These are phyloP conservation scores for Venturia pyrina DNA, from an alignment of 2,329 filamentous ascomycete genomes.

Conservation along the genomic window DNA sequence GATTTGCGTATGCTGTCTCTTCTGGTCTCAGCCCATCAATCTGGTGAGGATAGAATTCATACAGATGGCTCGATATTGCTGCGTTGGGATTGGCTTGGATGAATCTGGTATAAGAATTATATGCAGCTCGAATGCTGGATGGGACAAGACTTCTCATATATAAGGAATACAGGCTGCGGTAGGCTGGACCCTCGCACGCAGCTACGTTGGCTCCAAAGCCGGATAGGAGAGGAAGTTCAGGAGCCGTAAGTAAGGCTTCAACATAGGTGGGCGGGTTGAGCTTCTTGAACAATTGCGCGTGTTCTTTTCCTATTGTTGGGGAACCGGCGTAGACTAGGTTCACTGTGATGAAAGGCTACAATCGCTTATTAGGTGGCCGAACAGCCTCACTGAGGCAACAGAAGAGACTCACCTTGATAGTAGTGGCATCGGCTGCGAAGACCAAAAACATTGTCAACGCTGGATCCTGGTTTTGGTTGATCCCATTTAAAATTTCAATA, in stretches of 20 bases:
- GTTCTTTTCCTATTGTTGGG: not conserved
- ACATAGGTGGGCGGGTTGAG: not conserved
- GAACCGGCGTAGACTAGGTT: conserved; percentile 8
- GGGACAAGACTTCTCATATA: not conserved
- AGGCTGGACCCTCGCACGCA: not conserved
- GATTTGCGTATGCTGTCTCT: too few relatives aligned
- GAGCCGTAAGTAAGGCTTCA: not conserved
- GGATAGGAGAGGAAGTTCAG: not conserved
- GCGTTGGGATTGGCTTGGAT: too few relatives aligned
- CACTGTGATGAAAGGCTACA: not conserved
- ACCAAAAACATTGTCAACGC: too few relatives aligned
- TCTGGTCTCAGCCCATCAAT: too few relatives aligned
- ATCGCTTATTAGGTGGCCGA: not conserved
- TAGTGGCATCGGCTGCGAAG: too few relatives aligned
- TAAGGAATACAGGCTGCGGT: not conserved
- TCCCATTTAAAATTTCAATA: too few relatives aligned
- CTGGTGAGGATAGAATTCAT: too few relatives aligned
- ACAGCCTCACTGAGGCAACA: not conserved
- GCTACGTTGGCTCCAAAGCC: not conserved
- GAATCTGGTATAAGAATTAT: too few relatives aligned
- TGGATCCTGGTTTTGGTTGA: too few relatives aligned
- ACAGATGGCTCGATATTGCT: too few relatives aligned
- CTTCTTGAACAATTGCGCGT: not conserved
- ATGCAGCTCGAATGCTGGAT: too few relatives aligned
- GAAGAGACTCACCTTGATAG: too few relatives aligned